A percentile compares a stretch with the other conserved stretches of the same genome.
These are phyloP conservation scores for Xylaria acuta DNA, from an alignment of 495 filamentous ascomycete species.

Conservation along the genomic window DNA sequence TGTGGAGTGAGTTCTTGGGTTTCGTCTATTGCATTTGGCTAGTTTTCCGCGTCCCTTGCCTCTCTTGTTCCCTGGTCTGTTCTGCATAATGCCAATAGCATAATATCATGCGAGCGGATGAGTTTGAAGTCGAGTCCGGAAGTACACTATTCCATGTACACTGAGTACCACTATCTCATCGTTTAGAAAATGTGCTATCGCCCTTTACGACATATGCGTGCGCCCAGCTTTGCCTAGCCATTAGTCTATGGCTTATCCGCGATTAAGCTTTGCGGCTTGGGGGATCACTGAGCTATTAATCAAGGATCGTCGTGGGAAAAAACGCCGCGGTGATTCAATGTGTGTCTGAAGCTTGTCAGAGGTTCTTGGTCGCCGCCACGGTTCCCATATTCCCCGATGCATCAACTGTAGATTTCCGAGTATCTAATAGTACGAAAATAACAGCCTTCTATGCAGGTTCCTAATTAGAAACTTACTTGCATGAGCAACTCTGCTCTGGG, in stretches of 20 bases:
- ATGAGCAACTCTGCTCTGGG: background rate
- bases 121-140: background rate
- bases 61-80: background rate
- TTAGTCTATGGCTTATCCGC: background rate
- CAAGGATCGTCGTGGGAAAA: background rate
- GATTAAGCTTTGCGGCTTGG: conserved; percentile 13
- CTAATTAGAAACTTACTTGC: background rate
- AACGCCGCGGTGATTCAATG: background rate
- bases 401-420: background rate
- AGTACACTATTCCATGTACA: background rate
- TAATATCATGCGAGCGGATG: background rate
- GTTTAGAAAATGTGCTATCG: background rate
- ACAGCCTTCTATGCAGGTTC: too few relatives aligned
- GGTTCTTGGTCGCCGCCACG: background rate
- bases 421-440: too few relatives aligned
- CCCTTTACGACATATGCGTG: background rate
- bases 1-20: background rate
- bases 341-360: background rate
- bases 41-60: background rate
- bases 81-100: conserved; percentile 1
- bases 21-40: background rate
- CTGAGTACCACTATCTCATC: background rate
- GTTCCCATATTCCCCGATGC: background rate
- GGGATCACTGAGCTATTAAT: conserved; percentile 2
- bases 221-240: conserved; percentile 12